Conservation (phyloP, 768 basidiomycete species). For the Tylopilus sp. region DNA sequence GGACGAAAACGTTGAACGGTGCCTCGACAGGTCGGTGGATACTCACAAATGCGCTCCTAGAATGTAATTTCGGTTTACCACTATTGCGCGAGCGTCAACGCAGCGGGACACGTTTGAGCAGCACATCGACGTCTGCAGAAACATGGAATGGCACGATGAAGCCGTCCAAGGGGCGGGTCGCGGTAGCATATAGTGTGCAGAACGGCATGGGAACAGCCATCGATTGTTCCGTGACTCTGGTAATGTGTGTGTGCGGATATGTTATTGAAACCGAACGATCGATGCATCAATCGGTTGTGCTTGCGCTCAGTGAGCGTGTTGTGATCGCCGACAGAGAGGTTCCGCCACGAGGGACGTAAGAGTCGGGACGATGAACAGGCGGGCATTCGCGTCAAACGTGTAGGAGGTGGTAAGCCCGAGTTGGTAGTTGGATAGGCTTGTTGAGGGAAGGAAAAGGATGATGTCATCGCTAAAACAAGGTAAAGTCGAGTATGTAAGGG, state of each 20-base stretch:
- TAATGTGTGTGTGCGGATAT: slow-evolving; percentile 6
- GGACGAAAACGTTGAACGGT: not conserved
- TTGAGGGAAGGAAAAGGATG: not conserved
- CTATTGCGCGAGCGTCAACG: not conserved
- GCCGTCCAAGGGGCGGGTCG: not conserved
- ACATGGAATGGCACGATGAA: not conserved
- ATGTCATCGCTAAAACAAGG: slow-evolving; percentile 3
- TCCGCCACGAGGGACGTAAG: slow-evolving; percentile 11
- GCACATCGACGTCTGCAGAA: not conserved
- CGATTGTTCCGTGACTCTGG: slow-evolving; percentile 4
- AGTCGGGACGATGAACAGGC: slow-evolving; percentile 1
- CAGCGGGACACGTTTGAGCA: not conserved
- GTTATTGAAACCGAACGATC: slow-evolving; percentile 7
- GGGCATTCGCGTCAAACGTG: slow-evolving; percentile 1
- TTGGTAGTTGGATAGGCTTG: not conserved
- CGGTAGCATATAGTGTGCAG: not conserved
- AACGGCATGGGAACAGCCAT: not conserved
- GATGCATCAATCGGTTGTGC: not conserved
- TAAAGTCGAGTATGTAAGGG: not conserved
- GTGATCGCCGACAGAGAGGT: slow-evolving; percentile 19
- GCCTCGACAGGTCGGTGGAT: not conserved
- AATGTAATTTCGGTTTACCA: not conserved
- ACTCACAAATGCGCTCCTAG: not conserved
- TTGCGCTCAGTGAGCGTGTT: slow-evolving; percentile 9
- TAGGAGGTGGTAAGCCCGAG: not conserved